phyloP scores from a whole-genome alignment of 2,329 filamentous ascomycete species.

The Iodosphaeria phyllophila region DNA sequence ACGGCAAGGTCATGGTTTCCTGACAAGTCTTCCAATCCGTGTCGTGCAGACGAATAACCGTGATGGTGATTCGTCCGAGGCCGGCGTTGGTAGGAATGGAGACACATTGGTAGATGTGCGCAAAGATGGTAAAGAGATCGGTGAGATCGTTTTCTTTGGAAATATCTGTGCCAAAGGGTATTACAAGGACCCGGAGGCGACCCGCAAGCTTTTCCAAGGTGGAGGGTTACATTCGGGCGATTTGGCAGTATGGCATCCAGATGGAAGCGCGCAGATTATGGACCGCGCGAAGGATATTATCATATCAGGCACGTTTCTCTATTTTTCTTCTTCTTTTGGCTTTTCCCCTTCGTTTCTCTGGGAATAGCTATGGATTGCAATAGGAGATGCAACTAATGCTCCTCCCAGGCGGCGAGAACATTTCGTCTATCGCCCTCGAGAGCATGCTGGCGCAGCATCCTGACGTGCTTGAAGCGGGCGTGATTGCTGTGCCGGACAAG shows the following conservation, averaged over 20 bases:
- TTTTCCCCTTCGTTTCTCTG: too few species aligned
- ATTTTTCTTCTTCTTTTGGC: background rate
- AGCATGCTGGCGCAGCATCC: conserved; percentile 78
- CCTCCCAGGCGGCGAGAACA: conserved; percentile 80
- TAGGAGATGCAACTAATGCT: too few species aligned
- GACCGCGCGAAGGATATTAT: conserved; percentile 97
- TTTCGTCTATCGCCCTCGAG: conserved; percentile 83
- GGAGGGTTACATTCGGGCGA: conserved; percentile 82
- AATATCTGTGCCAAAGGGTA: conserved; percentile 90
- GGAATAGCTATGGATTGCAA: too few species aligned
- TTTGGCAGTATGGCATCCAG: conserved; percentile 79
- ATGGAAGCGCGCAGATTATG: conserved; percentile 79
- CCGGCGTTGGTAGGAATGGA: too few species aligned
- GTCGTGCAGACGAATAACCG: conserved; percentile 65
- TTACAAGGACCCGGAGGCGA: conserved; percentile 77
- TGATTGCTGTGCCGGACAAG: conserved; percentile 70
- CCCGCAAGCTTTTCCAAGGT: conserved; percentile 69
- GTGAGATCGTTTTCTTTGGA: conserved; percentile 70
- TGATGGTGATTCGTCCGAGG: too few species aligned
- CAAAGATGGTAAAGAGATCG: conserved; percentile 56
- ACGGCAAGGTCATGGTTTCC: conserved; percentile 78
- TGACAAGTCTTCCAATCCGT: conserved; percentile 63
- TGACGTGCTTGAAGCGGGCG: conserved; percentile 75
- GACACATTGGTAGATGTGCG: conserved; percentile 48
- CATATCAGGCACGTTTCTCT: conserved; percentile 51